Conservation (phyloP, 2,329 filamentous ascomycete genomes). For the Colletotrichum gloeosporioides region DNA sequence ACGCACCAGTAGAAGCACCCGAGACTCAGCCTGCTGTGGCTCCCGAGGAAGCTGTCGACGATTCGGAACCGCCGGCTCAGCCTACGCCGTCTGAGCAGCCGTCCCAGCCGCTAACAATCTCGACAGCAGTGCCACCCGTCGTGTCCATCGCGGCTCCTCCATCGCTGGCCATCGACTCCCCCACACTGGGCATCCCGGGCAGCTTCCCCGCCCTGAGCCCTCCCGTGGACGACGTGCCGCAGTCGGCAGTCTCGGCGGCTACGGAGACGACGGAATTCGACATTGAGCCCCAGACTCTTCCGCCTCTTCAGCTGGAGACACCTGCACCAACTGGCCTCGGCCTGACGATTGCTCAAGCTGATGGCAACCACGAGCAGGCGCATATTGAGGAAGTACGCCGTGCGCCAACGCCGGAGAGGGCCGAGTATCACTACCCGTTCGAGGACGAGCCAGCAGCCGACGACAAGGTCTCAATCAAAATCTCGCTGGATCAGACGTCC, state of each 20-base stretch:
- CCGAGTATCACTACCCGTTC: constrained; percentile 57
- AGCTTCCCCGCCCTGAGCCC: constrained; percentile 56
- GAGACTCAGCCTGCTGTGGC: not conserved
- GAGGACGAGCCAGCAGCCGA: constrained; percentile 44
- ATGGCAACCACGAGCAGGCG: constrained; percentile 9
- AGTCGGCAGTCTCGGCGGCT: constrained; percentile 62
- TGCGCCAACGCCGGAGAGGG: constrained; percentile 26
- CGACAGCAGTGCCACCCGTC: constrained; percentile 2
- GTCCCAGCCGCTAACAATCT: not conserved
- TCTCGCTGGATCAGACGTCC: constrained; percentile 43
- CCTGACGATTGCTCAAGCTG: constrained; percentile 4
- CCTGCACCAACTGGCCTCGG: constrained; percentile 12
- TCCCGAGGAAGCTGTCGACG: constrained; percentile 10
- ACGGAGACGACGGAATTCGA: constrained; percentile 76
- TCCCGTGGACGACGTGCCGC: constrained; percentile 53
- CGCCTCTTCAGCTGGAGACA: constrained; percentile 42
- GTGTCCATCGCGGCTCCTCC: constrained; percentile 7
- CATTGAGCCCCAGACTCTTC: constrained; percentile 70
- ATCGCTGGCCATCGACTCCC: constrained; percentile 57
- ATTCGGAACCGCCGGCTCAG: not conserved
- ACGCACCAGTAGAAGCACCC: not conserved
- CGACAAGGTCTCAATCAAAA: constrained; percentile 44
- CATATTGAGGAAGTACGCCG: constrained; percentile 24
- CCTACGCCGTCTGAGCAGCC: not conserved
- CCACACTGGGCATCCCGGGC: constrained; percentile 70